phyloP scores from a whole-genome alignment of 176 grass and related monocot genomes.

The Puya raimondii region DNA sequence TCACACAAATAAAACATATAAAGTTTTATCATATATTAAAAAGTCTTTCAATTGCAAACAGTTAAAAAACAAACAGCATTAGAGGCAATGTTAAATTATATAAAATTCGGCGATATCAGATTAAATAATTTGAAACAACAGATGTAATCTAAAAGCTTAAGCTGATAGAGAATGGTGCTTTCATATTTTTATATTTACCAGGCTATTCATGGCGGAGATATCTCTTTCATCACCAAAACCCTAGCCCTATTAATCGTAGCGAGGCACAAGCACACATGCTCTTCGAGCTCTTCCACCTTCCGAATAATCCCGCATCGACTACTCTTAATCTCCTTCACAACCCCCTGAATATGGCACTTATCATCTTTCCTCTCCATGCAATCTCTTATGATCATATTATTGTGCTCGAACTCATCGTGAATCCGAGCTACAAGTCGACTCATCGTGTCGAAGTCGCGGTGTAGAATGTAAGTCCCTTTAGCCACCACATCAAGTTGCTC shows the following conservation, averaged over 20 bases:
- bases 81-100: too few relatives aligned
- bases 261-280: constrained; percentile 36
- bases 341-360: constrained; percentile 18
- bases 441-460: constrained; percentile 36
- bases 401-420: constrained; percentile 28
- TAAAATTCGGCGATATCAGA: too few relatives aligned
- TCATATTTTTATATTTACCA: too few relatives aligned
- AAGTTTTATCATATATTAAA: too few relatives aligned
- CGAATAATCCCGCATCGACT: constrained; percentile 21
- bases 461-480: constrained; percentile 40
- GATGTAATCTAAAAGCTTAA: too few relatives aligned
- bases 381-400: constrained; percentile 29
- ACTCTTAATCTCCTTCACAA: constrained; percentile 29
- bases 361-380: constrained; percentile 19
- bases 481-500: constrained; percentile 39
- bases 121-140: too few relatives aligned
- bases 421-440: constrained; percentile 27
- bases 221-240: constrained; percentile 21
- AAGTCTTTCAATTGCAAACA: too few relatives aligned
- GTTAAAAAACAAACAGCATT: too few relatives aligned
- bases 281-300: constrained; percentile 27
- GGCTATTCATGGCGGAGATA: too few relatives aligned
- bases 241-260: constrained; percentile 39
- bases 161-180: too few relatives aligned
- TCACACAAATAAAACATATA: too few relatives aligned